Base-by-base conservation (phyloP, 192 early-diverging fungal genomes). In the Entomortierella chlamydospora region DNA sequence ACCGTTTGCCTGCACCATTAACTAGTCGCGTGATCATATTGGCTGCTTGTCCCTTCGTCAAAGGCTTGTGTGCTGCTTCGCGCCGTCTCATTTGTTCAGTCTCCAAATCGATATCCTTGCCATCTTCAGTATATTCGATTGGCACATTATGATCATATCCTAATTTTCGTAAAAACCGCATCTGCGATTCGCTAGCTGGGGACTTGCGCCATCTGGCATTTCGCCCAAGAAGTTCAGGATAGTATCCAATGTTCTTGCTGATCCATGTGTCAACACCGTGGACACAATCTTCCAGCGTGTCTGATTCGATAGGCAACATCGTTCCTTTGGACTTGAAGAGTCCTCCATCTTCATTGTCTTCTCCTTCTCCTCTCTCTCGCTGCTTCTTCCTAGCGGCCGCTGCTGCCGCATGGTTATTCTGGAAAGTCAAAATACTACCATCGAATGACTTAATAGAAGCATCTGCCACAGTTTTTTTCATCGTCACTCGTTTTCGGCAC, bases 41-140 rank as follows among this genome's bases (percentile, higher is more conserved):
- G 55, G 89, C 84, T 1, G 93, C 95, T 29, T 85, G 86, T 12
- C 93, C 95, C 34, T 90, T 90, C 0, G 84, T 90, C 49, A 88
- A 18, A 0, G 23, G 43, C 41, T 29, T 51, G 17, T 23, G 11
- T 0, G 33, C 30, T 8, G 13, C 58, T 57, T 29, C 20, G 0
- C 49, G 70, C 11, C 33, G 29, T 33, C 18, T 22, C 29, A 29
- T 26, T 17, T 45, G 6, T 9, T 54, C 23, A 7, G 2, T 28
- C 15, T 18, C 50, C 8, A 25, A 6, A 29, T 23, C 50, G 49
- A 25, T 20, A 60, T 39, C 22, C 39, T 31, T 22, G 45, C 22
- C 41, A 42, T 52, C 37, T 37, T 13, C 64, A 53, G 37, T 20
- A 9, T 51, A 33, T 31, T 50, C 65, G 7, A 76, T 53, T 1